Evolutionary conservation across 176 grass and related monocot genomes (phyloP).

Genomic region (Paspalum vaginatum): DNA sequence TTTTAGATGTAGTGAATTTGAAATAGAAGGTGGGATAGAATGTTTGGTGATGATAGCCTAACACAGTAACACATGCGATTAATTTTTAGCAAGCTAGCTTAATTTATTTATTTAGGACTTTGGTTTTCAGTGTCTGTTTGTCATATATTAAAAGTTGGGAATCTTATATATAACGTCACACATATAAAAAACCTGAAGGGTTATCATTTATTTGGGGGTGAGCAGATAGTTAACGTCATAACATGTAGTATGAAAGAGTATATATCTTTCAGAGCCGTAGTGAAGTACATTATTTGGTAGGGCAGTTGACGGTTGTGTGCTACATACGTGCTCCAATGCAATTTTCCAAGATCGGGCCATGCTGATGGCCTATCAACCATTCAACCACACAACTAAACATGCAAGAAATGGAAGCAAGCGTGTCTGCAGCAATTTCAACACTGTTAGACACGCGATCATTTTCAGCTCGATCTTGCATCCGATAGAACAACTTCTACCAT

Average conservation of each 20-base stretch:
- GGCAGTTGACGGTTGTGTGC: background rate
- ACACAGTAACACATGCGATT: no score
- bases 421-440: constrained; percentile 27
- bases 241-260: background rate
- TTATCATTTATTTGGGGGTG: no score
- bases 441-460: constrained; percentile 14
- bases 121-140: no score
- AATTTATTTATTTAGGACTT: no score
- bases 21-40: no score
- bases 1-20: no score
- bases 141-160: no score
- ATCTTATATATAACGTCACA: no score
- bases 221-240: background rate
- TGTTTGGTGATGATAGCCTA: no score
- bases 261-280: no score
- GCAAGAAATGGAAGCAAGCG: constrained; percentile 15
- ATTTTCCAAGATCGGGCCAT: background rate
- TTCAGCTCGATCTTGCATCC: background rate
- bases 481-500: background rate
- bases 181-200: no score
- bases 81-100: no score
- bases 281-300: background rate
- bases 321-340: background rate
- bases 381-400: background rate
- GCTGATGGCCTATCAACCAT: background rate